Conservation (phyloP, 306 rosid genomes). For the Sechiopsis laciniata region DNA sequence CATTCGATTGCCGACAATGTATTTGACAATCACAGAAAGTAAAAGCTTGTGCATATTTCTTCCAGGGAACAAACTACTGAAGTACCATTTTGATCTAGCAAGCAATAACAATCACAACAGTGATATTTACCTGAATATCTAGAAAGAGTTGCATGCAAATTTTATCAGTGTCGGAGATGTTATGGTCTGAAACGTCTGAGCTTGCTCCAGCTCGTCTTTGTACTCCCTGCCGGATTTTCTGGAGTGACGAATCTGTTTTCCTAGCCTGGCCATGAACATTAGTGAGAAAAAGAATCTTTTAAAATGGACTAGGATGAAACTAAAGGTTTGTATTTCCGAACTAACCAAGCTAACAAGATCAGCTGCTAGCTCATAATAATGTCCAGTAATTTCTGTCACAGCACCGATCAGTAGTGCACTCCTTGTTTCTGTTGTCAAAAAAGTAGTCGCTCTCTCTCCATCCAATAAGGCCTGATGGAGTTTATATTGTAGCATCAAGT, state of each 20-base stretch:
- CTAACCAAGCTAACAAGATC: conserved; percentile 77
- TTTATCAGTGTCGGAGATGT: conserved; percentile 77
- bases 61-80: not conserved
- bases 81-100: conserved; percentile 7
- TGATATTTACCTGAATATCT: conserved; percentile 66
- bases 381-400: conserved; percentile 68
- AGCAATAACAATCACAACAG: conserved; percentile 14
- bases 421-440: conserved; percentile 53
- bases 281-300: not conserved
- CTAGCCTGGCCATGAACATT: conserved; percentile 51
- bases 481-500: conserved; percentile 12
- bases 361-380: conserved; percentile 68
- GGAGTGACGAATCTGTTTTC: conserved; percentile 83
- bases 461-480: conserved; percentile 57
- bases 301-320: not conserved
- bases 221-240: conserved; percentile 78
- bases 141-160: conserved; percentile 86
- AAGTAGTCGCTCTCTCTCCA: conserved; percentile 60
- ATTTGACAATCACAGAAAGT: not conserved
- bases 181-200: conserved; percentile 71
- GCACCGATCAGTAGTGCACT: conserved; percentile 49
- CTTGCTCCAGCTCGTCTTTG: conserved; percentile 89
- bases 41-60: not conserved
- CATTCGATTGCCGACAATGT: not conserved
- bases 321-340: conserved; percentile 26